A percentile compares a stretch with the other conserved stretches of the same genome.
phyloP scores from a whole-genome alignment of 768 basidiomycete species.

The Gyrodon lividus region DNA sequence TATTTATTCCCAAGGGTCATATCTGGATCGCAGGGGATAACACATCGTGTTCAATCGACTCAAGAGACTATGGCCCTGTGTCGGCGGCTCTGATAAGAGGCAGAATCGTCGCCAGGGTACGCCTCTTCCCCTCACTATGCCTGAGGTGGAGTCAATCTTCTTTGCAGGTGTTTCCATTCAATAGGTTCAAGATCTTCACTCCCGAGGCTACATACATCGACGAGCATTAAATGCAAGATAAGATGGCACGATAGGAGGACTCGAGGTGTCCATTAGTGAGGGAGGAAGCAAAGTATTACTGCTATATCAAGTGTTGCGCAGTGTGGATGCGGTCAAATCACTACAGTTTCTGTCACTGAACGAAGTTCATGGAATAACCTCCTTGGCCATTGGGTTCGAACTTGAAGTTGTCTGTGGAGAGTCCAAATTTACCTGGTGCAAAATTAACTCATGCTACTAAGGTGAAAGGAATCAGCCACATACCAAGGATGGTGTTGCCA shows the following conservation, averaged over 20 bases:
- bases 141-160: constrained; percentile 2
- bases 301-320: background rate
- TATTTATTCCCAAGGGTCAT: constrained; percentile 80
- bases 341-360: constrained; percentile 36
- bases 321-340: background rate
- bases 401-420: constrained; percentile 97
- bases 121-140: constrained; percentile 15
- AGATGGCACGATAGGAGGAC: background rate
- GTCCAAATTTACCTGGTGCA: constrained; percentile 78
- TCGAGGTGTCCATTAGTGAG: background rate
- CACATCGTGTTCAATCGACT: constrained; percentile 77
- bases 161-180: constrained; percentile 31
- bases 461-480: constrained; percentile 14
- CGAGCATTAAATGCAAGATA: constrained; percentile 1
- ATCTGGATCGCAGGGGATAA: constrained; percentile 95
- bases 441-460: background rate
- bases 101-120: constrained; percentile 62
- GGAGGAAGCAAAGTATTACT: too few relatives aligned
- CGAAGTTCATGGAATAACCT: constrained; percentile 94
- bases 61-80: constrained; percentile 90
- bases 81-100: constrained; percentile 76
- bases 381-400: constrained; percentile 92
- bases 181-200: constrained; percentile 28
- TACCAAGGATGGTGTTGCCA: constrained; percentile 87
- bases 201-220: constrained; percentile 21